Percentiles rank a stretch among this genome's conserved stretches.
These are phyloP conservation scores for Thermomucor indicae-seudaticae DNA, from an alignment of 371 early-diverging fungal genomes.

Conservation along the genomic window DNA sequence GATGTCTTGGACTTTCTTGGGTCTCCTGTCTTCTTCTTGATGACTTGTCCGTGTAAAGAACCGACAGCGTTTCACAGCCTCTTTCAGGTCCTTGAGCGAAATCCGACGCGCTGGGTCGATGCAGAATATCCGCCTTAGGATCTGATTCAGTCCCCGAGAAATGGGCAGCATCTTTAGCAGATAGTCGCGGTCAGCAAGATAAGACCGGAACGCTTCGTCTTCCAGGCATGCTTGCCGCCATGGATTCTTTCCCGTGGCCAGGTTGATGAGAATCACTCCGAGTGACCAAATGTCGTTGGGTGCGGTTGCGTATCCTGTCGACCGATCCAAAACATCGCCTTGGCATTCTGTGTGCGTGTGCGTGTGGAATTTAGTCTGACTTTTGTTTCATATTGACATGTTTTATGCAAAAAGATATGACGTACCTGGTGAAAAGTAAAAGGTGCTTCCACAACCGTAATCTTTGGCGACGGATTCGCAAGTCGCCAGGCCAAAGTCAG, in stretches of 20 bases:
- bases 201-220: conserved; percentile 75
- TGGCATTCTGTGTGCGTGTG: conserved; percentile 58
- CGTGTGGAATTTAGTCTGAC: not conserved
- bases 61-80: conserved; percentile 52
- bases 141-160: conserved; percentile 64
- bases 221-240: conserved; percentile 73
- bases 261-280: conserved; percentile 79
- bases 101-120: conserved; percentile 69
- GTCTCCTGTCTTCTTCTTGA: conserved; percentile 18
- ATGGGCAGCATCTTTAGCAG: conserved; percentile 66
- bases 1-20: conserved; percentile 1
- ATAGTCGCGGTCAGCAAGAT: conserved; percentile 53
- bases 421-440: conserved; percentile 88
- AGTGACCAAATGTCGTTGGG: conserved; percentile 86
- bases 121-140: conserved; percentile 71
- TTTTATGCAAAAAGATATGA: not conserved
- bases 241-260: conserved; percentile 73
- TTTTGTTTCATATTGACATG: not conserved
- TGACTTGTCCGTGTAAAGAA: conserved; percentile 51
- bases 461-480: conserved; percentile 67
- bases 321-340: conserved; percentile 51
- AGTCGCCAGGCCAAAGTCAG: conserved; percentile 94
- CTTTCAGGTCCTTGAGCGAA: conserved; percentile 57
- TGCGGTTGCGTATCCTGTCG: conserved; percentile 61
- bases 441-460: conserved; percentile 86